Evolutionary conservation across 768 basidiomycete genomes (phyloP).

Genomic region (Baorangia bicolor): DNA sequence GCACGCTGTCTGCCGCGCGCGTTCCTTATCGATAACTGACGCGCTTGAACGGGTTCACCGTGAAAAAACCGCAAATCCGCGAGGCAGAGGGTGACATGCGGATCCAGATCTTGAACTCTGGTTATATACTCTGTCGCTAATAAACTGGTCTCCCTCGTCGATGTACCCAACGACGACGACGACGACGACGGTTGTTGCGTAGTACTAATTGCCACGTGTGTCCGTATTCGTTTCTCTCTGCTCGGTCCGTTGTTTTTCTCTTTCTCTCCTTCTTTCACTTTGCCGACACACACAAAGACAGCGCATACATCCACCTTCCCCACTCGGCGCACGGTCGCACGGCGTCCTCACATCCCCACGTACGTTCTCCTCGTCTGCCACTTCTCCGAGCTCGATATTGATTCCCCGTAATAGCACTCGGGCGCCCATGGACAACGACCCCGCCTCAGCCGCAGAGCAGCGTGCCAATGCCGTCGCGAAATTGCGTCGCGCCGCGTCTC

Average conservation of each 20-base stretch:
- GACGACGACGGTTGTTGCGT: not conserved
- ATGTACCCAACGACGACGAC: constrained; percentile 2
- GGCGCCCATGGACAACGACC: constrained; percentile 36
- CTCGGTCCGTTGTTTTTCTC: constrained; percentile 7
- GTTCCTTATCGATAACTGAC: constrained; percentile 27
- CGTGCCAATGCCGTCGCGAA: constrained; percentile 86
- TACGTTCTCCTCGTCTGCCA: not conserved
- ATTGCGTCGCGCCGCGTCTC: constrained; percentile 87
- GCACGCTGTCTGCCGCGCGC: constrained; percentile 20
- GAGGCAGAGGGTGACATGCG: constrained; percentile 27
- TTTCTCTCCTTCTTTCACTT: not conserved
- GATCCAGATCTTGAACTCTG: constrained; percentile 22
- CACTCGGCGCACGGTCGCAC: constrained; percentile 6
- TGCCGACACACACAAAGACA: constrained; percentile 3
- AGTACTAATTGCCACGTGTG: constrained; percentile 16
- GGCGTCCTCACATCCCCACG: not conserved
- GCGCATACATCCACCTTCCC: constrained; percentile 13
- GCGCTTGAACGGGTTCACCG: constrained; percentile 1
- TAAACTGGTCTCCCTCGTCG: not conserved
- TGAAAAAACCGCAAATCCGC: constrained; percentile 19
- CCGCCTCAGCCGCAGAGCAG: constrained; percentile 62
- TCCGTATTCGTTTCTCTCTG: constrained; percentile 6
- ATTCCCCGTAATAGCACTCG: constrained; percentile 3
- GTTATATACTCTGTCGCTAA: constrained; percentile 15
- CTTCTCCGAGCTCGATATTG: not conserved